phyloP scores from a whole-genome alignment of 495 filamentous ascomycete genomes.

The Aspergillus homomorphus region DNA sequence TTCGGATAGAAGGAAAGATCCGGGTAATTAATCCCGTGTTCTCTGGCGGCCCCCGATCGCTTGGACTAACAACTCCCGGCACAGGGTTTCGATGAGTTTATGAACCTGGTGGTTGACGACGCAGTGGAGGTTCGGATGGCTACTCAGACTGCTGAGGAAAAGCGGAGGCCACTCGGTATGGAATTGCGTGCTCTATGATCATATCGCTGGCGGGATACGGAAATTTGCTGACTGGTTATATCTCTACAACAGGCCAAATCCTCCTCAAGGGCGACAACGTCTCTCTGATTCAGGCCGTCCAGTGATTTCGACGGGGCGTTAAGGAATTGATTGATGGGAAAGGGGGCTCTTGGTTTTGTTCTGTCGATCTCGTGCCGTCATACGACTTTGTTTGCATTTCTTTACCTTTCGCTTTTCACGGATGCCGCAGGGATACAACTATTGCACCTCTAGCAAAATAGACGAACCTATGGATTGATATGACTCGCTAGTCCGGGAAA shows the following conservation, averaged over 20 bases:
- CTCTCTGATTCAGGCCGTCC: constrained; percentile 81
- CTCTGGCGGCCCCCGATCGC: background rate
- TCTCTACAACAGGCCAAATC: constrained; percentile 71
- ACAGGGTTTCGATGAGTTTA: constrained; percentile 96
- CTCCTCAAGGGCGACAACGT: constrained; percentile 97
- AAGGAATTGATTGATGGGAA: constrained; percentile 6
- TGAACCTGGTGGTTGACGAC: constrained; percentile 97
- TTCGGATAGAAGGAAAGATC: constrained; percentile 93
- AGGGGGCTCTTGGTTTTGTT: constrained; percentile 5
- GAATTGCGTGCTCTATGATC: background rate
- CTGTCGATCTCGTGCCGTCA: constrained; percentile 4
- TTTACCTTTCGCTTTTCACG: constrained; percentile 21
- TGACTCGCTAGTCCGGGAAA: constrained; percentile 16
- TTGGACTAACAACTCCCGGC: constrained; percentile 1
- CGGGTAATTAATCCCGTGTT: constrained; percentile 50
- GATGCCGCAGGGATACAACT: constrained; percentile 15
- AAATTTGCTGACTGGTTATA: constrained; percentile 22
- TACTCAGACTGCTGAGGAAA: constrained; percentile 78
- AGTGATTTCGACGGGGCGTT: constrained; percentile 27
- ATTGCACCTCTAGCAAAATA: constrained; percentile 19
- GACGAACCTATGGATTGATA: constrained; percentile 18
- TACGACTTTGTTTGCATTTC: constrained; percentile 16
- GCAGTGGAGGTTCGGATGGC: constrained; percentile 87
- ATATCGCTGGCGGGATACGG: background rate
- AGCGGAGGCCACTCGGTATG: constrained; percentile 75